Conservation (phyloP, 306 rosid species). For the Calophaca sinica region DNA sequence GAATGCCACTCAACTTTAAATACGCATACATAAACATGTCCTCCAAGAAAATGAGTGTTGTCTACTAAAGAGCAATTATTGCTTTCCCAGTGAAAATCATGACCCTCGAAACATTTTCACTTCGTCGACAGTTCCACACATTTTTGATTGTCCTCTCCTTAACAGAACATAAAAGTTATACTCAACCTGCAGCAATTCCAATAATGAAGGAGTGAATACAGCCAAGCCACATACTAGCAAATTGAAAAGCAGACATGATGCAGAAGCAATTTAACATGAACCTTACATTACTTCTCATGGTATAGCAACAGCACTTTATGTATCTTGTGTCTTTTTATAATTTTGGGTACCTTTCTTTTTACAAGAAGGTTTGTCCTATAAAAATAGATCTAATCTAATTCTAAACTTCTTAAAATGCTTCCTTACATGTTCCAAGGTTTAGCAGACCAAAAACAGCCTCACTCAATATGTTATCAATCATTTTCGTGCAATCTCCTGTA, state of each 20-base stretch:
- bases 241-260: background rate
- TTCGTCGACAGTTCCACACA: background rate
- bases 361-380: background rate
- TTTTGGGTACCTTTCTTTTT: background rate
- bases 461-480: background rate
- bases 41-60: background rate
- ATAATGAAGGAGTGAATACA: conserved; percentile 25
- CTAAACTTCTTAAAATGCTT: background rate
- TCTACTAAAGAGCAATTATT: background rate
- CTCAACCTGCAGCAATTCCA: conserved; percentile 38
- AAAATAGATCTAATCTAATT: conserved; percentile 11
- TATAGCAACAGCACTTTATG: background rate
- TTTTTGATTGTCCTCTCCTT: conserved; percentile 21
- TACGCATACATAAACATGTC: conserved; percentile 11
- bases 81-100: conserved; percentile 15
- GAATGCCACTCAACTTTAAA: background rate
- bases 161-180: conserved; percentile 11
- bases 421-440: background rate
- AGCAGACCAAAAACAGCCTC: conserved; percentile 18
- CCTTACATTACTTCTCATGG: background rate
- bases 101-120: conserved; percentile 26
- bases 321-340: background rate
- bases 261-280: conserved; percentile 16
- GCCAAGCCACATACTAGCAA: background rate
- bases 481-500: background rate